A percentile compares a stretch with the other conserved stretches of the same genome.
Conservation (phyloP, 2,329 filamentous ascomycete species). For the Lasiodiplodia theobromae region DNA sequence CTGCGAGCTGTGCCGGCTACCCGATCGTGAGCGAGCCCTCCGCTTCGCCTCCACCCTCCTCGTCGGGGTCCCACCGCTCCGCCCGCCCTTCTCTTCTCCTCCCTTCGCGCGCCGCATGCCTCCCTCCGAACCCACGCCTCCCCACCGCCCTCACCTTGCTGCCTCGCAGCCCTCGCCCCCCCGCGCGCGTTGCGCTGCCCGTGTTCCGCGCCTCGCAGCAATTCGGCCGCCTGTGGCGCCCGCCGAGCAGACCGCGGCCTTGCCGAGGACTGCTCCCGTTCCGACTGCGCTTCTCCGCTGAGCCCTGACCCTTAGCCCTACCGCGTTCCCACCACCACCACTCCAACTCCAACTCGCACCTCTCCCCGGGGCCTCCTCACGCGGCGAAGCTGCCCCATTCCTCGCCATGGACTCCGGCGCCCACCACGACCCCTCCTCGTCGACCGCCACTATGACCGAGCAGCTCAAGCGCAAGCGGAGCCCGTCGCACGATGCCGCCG, state of each 20-base stretch:
- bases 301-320: slow-evolving; percentile 25
- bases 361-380: background rate
- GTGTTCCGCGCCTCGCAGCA: slow-evolving; percentile 31
- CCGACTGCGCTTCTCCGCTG: slow-evolving; percentile 24
- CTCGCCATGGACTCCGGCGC: slow-evolving; percentile 19
- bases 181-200: slow-evolving; percentile 16
- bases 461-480: slow-evolving; percentile 58
- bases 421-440: slow-evolving; percentile 24
- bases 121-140: slow-evolving; percentile 6
- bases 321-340: slow-evolving; percentile 12
- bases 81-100: slow-evolving; percentile 29
- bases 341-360: background rate
- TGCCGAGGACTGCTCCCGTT: slow-evolving; percentile 23
- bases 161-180: slow-evolving; percentile 3
- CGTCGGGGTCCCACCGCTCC: slow-evolving; percentile 30
- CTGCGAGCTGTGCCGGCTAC: slow-evolving; percentile 24
- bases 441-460: slow-evolving; percentile 33
- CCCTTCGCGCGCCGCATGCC: slow-evolving; percentile 20
- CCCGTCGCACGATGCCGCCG: slow-evolving; percentile 46
- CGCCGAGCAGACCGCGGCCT: slow-evolving; percentile 15
- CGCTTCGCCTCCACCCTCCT: slow-evolving; percentile 27
- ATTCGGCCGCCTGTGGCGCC: slow-evolving; percentile 16
- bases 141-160: background rate
- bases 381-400: slow-evolving; percentile 4
- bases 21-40: slow-evolving; percentile 22